Conservation (phyloP, 306 rosid genomes). For the Heteromeles arbutifolia region DNA sequence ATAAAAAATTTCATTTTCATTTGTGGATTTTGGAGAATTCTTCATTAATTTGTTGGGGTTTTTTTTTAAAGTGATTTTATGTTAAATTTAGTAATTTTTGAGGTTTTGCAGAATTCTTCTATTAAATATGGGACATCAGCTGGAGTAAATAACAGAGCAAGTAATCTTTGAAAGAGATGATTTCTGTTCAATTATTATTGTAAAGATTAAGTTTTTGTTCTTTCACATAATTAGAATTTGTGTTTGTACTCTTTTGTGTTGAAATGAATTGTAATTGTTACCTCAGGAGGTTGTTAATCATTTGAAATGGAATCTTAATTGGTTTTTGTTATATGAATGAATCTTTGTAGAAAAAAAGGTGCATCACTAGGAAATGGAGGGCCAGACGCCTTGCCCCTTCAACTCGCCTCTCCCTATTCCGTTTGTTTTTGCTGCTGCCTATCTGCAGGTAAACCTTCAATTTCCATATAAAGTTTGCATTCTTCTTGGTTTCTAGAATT, state of each 20-base stretch:
- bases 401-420: too few species aligned
- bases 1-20: too few species aligned
- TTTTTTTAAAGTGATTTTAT: too few species aligned
- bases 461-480: too few species aligned
- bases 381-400: neutral
- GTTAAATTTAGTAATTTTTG: too few species aligned
- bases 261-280: neutral
- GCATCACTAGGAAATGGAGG: constrained; percentile 98
- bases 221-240: neutral
- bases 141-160: constrained; percentile 76
- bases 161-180: constrained; percentile 22
- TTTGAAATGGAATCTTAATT: neutral
- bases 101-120: too few species aligned
- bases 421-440: too few species aligned
- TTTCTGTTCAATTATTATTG: neutral
- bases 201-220: neutral
- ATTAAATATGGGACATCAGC: constrained; percentile 52
- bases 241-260: neutral
- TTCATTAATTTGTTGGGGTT: too few species aligned
- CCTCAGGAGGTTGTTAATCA: neutral
- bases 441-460: too few species aligned
- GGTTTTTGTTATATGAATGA: neutral
- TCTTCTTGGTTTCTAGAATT: too few species aligned
- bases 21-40: too few species aligned
- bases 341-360: constrained; percentile 78